phyloP scores from a whole-genome alignment of 768 basidiomycete genomes.

The Rhodotorula graminis region DNA sequence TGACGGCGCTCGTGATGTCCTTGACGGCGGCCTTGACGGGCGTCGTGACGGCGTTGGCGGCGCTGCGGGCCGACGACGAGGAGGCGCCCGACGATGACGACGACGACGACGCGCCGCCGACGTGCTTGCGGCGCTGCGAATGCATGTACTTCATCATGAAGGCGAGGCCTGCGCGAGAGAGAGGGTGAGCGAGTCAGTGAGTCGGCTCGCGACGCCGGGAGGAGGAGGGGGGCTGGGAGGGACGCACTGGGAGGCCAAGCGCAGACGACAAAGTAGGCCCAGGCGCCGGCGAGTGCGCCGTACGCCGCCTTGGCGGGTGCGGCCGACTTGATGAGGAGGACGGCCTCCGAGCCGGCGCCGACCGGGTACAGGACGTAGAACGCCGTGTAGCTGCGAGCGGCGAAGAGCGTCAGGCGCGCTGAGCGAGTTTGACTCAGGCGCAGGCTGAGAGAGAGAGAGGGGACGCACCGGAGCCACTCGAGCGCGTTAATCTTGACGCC shows the following conservation, averaged over 20 bases:
- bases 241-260: slow-evolving; percentile 84
- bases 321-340: slow-evolving; percentile 71
- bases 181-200: background rate
- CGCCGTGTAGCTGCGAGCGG: slow-evolving; percentile 69
- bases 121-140: slow-evolving; percentile 57
- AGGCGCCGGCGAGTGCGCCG: slow-evolving; percentile 33
- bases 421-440: background rate
- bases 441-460: background rate
- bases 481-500: slow-evolving; percentile 52
- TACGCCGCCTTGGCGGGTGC: slow-evolving; percentile 48
- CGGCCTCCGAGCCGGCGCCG: slow-evolving; percentile 85
- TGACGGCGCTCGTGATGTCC: slow-evolving; percentile 4
- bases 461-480: slow-evolving; percentile 47
- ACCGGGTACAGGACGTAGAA: slow-evolving; percentile 92
- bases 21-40: background rate
- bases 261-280: slow-evolving; percentile 55
- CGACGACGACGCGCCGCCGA: background rate
- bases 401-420: too few relatives aligned
- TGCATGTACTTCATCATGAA: slow-evolving; percentile 55
- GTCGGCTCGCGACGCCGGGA: background rate
- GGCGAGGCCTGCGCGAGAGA: slow-evolving; percentile 33
- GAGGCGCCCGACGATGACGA: background rate
- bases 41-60: too few relatives aligned
- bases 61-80: background rate
- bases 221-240: slow-evolving; percentile 44